These are phyloP conservation scores for Wickerhamiella pararugosa DNA, from an alignment of 1,139 yeast species.

Conservation along the genomic window DNA sequence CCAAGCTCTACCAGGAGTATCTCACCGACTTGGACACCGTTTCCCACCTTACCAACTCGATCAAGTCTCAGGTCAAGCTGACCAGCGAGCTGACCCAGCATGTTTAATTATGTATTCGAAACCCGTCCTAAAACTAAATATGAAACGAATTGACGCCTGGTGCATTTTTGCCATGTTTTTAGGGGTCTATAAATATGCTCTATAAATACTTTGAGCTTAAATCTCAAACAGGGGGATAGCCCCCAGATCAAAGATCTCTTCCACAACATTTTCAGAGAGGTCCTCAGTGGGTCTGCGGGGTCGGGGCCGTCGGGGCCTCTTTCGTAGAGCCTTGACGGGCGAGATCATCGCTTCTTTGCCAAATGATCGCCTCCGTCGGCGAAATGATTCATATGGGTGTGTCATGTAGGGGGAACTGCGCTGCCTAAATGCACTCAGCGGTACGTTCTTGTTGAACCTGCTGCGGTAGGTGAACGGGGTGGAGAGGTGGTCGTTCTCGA, in stretches of 20 bases:
- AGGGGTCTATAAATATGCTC: not conserved
- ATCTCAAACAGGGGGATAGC: slow-evolving; percentile 23
- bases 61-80: slow-evolving; percentile 72
- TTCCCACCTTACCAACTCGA: slow-evolving; percentile 70
- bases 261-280: slow-evolving; percentile 22
- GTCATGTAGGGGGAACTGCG: slow-evolving; percentile 34
- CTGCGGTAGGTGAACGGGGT: slow-evolving; percentile 31
- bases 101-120: slow-evolving; percentile 17
- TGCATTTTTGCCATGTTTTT: not conserved
- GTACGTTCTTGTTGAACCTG: slow-evolving; percentile 42
- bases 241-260: slow-evolving; percentile 25
- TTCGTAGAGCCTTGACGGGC: slow-evolving; percentile 19
- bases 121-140: not conserved
- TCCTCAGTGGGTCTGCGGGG: slow-evolving; percentile 7
- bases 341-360: slow-evolving; percentile 24
- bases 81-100: slow-evolving; percentile 58
- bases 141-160: not conserved
- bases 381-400: slow-evolving; percentile 10
- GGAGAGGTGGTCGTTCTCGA: slow-evolving; percentile 27
- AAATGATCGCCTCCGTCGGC: slow-evolving; percentile 12
- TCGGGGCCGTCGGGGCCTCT: slow-evolving; percentile 11
- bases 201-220: slow-evolving; percentile 6
- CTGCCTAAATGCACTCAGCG: slow-evolving; percentile 80
- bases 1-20: slow-evolving; percentile 52
- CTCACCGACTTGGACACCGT: slow-evolving; percentile 73